Base-by-base conservation (phyloP, 164 flowering plant species). In the Houttuynia cordata region DNA sequence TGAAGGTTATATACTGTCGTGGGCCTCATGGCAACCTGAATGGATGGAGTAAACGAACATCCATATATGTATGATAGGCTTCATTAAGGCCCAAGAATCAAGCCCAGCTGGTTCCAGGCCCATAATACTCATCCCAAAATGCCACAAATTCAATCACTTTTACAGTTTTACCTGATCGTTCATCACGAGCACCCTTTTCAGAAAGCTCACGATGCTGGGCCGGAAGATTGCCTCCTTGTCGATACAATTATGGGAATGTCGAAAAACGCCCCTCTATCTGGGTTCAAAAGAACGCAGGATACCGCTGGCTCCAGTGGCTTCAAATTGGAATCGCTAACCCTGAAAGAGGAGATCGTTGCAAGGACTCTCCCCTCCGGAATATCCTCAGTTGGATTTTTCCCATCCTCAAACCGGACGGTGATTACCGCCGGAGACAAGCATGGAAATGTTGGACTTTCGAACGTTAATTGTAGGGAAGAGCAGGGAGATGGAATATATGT, bases 381-480 rank as follows among this genome's bases (percentile, higher is more conserved):
- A 62, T 49, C 70, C 64, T 57, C 39, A 49, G 69, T 88, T 61
- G 53, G 67, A 64, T 83, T 90, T 68, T 78, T 82, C 30, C 97
- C 99, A 15, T 64, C 74, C 39, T 47, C 4, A 19, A 65, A 73
- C 40, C 21, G 74, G 71, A 79, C 63, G 10, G 65, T 90, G 71
- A 57, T 93, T 68, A 85, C 70, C 21, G 86, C 73, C 0, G 97
- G 96, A 18, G 82, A 82, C 65, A 82, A 79, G 70, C 47, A 42
- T 68, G 99, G 96, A 14, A 62, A 86, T 73, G 58, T 90, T 42
- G 86, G 79, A 1, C 80, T 93, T 65, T 93, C 97, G 99, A 75
- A 93, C 78, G 71, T 74, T 37, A 75, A 83, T 62, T 25, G 60
- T 15, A 60, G 66, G 14, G 80, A 72, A 22, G 72, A 52, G 34